Evolutionary conservation across 257 asterid genomes (phyloP), one percentile per base, ranked within the genome.

Genomic region (Gynochthodes officinalis): DNA sequence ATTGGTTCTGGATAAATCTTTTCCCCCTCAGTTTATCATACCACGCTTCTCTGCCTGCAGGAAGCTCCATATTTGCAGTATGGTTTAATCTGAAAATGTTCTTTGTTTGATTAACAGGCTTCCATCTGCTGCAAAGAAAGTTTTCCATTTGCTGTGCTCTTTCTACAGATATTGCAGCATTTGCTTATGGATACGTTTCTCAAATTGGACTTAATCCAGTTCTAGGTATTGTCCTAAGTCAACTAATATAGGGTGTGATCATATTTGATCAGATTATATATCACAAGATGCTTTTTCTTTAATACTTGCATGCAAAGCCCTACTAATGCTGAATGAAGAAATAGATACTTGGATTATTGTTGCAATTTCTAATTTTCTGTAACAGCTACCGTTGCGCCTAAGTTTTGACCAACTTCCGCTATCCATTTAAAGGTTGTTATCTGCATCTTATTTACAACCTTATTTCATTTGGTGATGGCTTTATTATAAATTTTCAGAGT

Each of bases 81-180:
- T 63, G 16, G 0, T 21, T 12, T 27, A 28, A 40, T 27, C 63
- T 37, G 64, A 39, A 7, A 16, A 57, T n/a, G 32, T 43, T 23
- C 9, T 76, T 32, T 54, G 73, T 71, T 79, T 69, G 67, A 67
- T 10, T 64, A 27, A 49, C 82, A 94, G 97, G 90, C 89, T 94
- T 63, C 97, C 99, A 46, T 75, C 85, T n/a, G 86, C 65, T 28
- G 75, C 87, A 75, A 94, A 88, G 85, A 88, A 80, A 84, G 83
- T 89, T 73, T 87, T 94, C 83, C 99, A 94, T 94, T 75, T 89
- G 90, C 69, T 94, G 99, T 75, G 90, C 96, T 43, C 73, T 94
- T 59, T 86, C 97, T 15, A 96, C 99, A 58, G 99, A 86, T 74
- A 71, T 87, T 19, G 97, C 97, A 44, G 99, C 97, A 64, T 85